Conservation (phyloP, 2,329 filamentous ascomycete genomes). For the Triangularia verruculosa region DNA sequence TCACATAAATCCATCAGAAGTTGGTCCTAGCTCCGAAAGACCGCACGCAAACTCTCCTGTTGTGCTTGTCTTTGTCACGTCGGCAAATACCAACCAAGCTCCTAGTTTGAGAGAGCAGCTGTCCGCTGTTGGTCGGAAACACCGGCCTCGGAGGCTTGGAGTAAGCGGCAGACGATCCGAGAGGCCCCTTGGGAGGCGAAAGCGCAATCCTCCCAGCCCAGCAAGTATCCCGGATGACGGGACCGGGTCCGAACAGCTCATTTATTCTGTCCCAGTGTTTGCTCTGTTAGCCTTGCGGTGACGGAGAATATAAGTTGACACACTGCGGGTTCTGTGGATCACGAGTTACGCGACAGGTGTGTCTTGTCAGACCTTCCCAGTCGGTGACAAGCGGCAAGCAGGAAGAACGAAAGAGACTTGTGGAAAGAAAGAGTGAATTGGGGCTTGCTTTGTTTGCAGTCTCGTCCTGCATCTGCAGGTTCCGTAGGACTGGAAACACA, state of each 20-base stretch:
- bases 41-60: neutral
- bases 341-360: neutral
- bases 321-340: neutral
- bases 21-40: neutral
- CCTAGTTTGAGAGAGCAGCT: neutral
- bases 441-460: neutral
- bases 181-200: neutral
- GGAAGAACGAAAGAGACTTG: neutral
- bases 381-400: neutral
- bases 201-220: neutral
- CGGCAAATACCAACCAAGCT: neutral
- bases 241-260: neutral
- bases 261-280: neutral
- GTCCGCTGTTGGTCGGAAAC: neutral
- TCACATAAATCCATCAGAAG: neutral
- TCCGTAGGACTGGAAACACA: neutral
- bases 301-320: neutral
- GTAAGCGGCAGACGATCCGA: neutral
- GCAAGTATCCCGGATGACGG: neutral
- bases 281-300: neutral
- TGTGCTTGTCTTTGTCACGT: neutral
- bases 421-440: neutral
- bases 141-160: neutral
- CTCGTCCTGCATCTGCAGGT: neutral
- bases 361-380: neutral